These are phyloP conservation scores for Hypoxylon sp. DNA, from an alignment of 2,329 filamentous ascomycete genomes.

Conservation along the genomic window DNA sequence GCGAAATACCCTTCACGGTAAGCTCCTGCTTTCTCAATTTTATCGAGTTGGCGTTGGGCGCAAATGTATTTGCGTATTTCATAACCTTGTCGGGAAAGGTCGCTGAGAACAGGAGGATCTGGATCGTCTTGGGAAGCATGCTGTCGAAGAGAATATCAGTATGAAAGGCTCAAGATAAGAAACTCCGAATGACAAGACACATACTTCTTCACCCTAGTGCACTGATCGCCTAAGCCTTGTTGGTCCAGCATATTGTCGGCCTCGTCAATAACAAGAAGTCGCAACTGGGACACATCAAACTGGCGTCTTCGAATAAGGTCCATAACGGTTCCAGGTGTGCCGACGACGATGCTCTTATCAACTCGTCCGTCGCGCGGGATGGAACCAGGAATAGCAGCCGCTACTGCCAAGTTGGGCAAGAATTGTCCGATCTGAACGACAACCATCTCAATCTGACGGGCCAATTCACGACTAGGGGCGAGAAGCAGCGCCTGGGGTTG, in stretches of 20 bases:
- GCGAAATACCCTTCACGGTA: conserved; percentile 95
- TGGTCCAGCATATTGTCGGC: conserved; percentile 99
- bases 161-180: not conserved
- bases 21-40: conserved; percentile 89
- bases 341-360: conserved; percentile 82
- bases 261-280: conserved; percentile 90
- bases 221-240: conserved; percentile 94
- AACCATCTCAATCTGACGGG: conserved; percentile 91
- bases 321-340: conserved; percentile 91
- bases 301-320: conserved; percentile 82
- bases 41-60: conserved; percentile 85
- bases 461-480: conserved; percentile 92
- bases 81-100: conserved; percentile 90
- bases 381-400: conserved; percentile 83
- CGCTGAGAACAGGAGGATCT: conserved; percentile 94
- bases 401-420: conserved; percentile 76
- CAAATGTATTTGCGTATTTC: conserved; percentile 83
- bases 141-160: conserved; percentile 56
- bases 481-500: conserved; percentile 87
- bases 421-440: conserved; percentile 85
- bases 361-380: conserved; percentile 74
- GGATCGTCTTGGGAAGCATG: conserved; percentile 76
- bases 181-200: conserved; percentile 42
- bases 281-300: conserved; percentile 76
- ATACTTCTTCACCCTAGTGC: conserved; percentile 85